These are phyloP conservation scores for Incumbomyces lentus DNA, from an alignment of 2,329 filamentous ascomycete species.

Conservation along the genomic window DNA sequence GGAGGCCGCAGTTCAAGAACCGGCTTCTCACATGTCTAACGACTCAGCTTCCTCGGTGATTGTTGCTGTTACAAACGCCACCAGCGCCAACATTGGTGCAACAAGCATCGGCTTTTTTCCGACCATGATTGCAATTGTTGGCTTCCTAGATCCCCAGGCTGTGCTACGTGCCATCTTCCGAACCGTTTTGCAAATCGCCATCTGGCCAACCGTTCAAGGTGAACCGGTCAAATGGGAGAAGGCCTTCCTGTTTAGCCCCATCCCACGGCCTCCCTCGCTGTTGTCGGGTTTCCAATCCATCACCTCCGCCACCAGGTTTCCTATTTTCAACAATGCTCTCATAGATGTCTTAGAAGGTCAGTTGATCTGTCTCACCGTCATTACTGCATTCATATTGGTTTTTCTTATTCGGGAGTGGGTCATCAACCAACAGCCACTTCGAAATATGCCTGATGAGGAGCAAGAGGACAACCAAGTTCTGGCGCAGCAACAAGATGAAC, in stretches of 20 bases:
- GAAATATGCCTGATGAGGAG: constrained; percentile 60
- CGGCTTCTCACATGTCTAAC: constrained; percentile 1
- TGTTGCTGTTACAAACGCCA: constrained; percentile 5
- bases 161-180: constrained; percentile 9
- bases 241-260: not conserved
- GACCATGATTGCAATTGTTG: not conserved
- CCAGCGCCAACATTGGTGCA: not conserved
- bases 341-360: constrained; percentile 85
- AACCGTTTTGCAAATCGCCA: not conserved
- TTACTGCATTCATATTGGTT: constrained; percentile 90
- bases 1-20: constrained; percentile 1
- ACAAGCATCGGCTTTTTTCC: not conserved
- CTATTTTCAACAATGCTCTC: constrained; percentile 64
- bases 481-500: constrained; percentile 10
- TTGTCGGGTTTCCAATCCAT: constrained; percentile 51
- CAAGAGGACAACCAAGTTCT: constrained; percentile 34
- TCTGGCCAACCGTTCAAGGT: not conserved
- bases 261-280: constrained; percentile 34
- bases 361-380: constrained; percentile 82
- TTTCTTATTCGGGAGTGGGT: constrained; percentile 97
- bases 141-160: constrained; percentile 22
- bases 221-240: constrained; percentile 3
- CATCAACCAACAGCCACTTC: constrained; percentile 89
- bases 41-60: not conserved
- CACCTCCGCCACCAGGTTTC: constrained; percentile 52